phyloP scores from a whole-genome alignment of 352 stramenopile species.

The Plasmopara viticola region DNA sequence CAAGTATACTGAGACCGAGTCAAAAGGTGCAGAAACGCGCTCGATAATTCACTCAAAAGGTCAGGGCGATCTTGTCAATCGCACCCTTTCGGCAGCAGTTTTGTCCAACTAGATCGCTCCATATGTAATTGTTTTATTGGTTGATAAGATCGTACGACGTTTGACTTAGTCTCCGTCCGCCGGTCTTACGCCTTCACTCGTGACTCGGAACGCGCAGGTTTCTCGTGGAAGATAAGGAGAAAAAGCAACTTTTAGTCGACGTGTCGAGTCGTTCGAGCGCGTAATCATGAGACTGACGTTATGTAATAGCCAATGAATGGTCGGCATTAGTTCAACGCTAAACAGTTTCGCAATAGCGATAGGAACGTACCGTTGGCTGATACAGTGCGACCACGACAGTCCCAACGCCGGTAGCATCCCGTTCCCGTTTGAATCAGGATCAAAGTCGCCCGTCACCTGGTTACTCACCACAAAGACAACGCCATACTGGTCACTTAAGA shows the following conservation, averaged over 20 bases:
- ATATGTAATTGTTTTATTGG: conserved; percentile 4
- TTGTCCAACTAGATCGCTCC: conserved; percentile 9
- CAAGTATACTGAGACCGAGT: conserved; percentile 16
- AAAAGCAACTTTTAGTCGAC: conserved; percentile 46
- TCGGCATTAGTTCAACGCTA: conserved; percentile 7
- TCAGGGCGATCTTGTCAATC: conserved; percentile 18
- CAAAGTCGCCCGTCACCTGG: conserved; percentile 73
- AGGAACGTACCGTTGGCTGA: conserved; percentile 65
- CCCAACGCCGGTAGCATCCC: conserved; percentile 56
- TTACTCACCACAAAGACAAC: conserved; percentile 76
- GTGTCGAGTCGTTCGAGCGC: conserved; percentile 19
- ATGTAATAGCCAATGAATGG: background rate
- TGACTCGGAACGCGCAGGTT: conserved; percentile 53
- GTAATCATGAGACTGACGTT: conserved; percentile 46
- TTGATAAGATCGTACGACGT: conserved; percentile 5
- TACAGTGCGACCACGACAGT: conserved; percentile 77
- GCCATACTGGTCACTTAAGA: conserved; percentile 69
- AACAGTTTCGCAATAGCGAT: background rate
- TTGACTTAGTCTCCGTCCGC: conserved; percentile 14
- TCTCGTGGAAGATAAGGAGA: conserved; percentile 42
- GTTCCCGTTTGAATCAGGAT: conserved; percentile 16
- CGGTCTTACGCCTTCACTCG: conserved; percentile 36
- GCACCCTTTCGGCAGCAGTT: conserved; percentile 8
- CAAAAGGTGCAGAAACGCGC: conserved; percentile 15
- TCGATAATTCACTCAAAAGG: conserved; percentile 7